Conservation (phyloP, 768 basidiomycete genomes). For the Lenzites betulinus region DNA sequence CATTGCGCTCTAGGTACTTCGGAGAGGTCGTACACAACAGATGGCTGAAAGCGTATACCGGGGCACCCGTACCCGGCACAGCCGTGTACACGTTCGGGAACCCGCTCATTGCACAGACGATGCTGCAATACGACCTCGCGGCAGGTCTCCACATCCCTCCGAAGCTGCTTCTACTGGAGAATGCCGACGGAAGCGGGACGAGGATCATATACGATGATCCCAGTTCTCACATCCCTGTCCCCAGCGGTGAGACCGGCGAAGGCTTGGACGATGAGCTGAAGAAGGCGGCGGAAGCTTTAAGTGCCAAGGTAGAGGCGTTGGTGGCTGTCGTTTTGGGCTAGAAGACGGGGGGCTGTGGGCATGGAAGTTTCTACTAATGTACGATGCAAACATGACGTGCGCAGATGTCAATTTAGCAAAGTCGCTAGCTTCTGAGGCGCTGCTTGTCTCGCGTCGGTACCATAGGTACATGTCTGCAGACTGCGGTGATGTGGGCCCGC, state of each 20-base stretch:
- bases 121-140: conserved; percentile 44
- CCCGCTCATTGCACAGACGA: conserved; percentile 49
- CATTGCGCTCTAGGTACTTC: conserved; percentile 14
- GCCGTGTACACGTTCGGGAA: conserved; percentile 53
- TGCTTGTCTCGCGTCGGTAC: too few relatives aligned
- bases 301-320: conserved; percentile 47
- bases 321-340: too few relatives aligned
- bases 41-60: conserved; percentile 15
- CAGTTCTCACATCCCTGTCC: conserved; percentile 44
- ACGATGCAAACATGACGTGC: too few relatives aligned
- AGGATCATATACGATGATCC: conserved; percentile 50
- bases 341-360: too few relatives aligned
- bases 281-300: conserved; percentile 38
- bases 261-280: conserved; percentile 33
- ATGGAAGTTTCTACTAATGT: too few relatives aligned
- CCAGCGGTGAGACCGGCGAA: conserved; percentile 30
- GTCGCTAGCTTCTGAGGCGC: too few relatives aligned
- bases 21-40: conserved; percentile 7
- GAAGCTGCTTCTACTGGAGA: conserved; percentile 46
- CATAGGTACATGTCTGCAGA: too few relatives aligned
- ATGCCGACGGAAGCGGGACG: conserved; percentile 40
- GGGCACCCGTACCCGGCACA: conserved; percentile 22
- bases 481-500: too few relatives aligned
- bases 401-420: too few relatives aligned
- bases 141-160: conserved; percentile 48